Evolutionary conservation across 352 stramenopile genomes (phyloP).

Genomic region (Pythium brassicae): DNA sequence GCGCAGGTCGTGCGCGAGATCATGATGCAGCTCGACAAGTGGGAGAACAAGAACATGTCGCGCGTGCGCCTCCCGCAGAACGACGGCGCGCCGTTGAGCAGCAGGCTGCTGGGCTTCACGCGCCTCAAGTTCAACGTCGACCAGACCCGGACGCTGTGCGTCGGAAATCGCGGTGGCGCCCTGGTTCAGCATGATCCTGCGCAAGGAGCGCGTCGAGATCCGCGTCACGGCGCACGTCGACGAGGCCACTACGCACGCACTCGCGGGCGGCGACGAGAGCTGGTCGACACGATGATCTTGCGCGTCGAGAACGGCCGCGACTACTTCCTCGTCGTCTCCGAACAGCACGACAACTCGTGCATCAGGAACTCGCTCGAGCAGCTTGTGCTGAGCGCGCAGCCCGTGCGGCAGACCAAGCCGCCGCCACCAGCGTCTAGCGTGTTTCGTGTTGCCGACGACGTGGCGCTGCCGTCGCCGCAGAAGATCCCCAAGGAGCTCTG

Average conservation of each 20-base stretch:
- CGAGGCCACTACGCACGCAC: constrained; percentile 77
- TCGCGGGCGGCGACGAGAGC: constrained; percentile 89
- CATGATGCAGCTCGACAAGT: constrained; percentile 93
- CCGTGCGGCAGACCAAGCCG: constrained; percentile 66
- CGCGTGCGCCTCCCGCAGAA: constrained; percentile 83
- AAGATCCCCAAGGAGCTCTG: constrained; percentile 97
- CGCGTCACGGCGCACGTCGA: constrained; percentile 90
- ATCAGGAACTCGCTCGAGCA: constrained; percentile 96
- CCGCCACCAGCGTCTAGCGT: constrained; percentile 22
- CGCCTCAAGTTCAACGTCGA: constrained; percentile 62
- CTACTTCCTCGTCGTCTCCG: constrained; percentile 94
- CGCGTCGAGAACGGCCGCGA: constrained; percentile 95
- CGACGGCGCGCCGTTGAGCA: constrained; percentile 34
- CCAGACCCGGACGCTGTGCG: constrained; percentile 53
- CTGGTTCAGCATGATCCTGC: constrained; percentile 86
- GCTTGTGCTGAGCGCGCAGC: constrained; percentile 87
- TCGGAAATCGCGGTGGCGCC: constrained; percentile 92
- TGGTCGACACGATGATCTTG: constrained; percentile 97
- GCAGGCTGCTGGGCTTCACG: constrained; percentile 56
- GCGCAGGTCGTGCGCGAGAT: constrained; percentile 91
- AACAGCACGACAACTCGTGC: constrained; percentile 90
- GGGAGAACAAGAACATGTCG: constrained; percentile 95
- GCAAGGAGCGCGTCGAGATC: constrained; percentile 79
- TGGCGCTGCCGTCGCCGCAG: constrained; percentile 18
- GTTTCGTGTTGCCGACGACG: constrained; percentile 29